Evolutionary conservation across 345 rosid species (phyloP).

Genomic region (Salix viminalis): DNA sequence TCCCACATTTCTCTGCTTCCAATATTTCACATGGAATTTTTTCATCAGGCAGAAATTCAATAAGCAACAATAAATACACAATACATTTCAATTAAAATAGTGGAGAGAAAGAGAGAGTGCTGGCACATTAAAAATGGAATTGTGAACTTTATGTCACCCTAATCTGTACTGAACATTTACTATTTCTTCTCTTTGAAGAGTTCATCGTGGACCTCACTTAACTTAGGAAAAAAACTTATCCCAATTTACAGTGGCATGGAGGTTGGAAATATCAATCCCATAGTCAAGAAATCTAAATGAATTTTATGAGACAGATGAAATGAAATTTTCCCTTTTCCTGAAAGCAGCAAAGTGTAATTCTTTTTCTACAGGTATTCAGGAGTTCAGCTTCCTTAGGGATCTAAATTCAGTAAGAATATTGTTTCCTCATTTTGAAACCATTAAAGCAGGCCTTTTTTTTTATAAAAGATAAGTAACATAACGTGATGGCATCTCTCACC

Average conservation of each 20-base stretch:
- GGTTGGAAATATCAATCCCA: neutral
- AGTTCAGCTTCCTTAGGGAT: neutral
- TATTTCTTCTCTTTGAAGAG: neutral
- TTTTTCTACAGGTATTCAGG: neutral
- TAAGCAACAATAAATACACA: neutral
- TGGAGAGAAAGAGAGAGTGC: neutral
- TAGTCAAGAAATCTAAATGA: neutral
- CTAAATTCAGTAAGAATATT: neutral
- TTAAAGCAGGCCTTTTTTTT: neutral
- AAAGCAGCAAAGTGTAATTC: neutral
- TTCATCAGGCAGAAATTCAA: neutral
- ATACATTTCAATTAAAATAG: neutral
- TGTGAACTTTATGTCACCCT: neutral
- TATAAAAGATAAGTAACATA: neutral
- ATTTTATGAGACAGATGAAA: neutral
- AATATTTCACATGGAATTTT: constrained; percentile 1
- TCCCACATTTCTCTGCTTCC: constrained; percentile 92
- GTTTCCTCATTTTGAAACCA: neutral
- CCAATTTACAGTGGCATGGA: neutral
- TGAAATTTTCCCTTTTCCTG: neutral
- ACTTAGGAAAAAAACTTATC: neutral
- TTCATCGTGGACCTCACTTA: neutral
- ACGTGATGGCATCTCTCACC: constrained; percentile 38
- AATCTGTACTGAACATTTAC: neutral
- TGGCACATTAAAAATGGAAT: neutral